Base-by-base conservation (phyloP, 1,284 basidiomycete genomes). In the Pulchroboletus neoregius region DNA sequence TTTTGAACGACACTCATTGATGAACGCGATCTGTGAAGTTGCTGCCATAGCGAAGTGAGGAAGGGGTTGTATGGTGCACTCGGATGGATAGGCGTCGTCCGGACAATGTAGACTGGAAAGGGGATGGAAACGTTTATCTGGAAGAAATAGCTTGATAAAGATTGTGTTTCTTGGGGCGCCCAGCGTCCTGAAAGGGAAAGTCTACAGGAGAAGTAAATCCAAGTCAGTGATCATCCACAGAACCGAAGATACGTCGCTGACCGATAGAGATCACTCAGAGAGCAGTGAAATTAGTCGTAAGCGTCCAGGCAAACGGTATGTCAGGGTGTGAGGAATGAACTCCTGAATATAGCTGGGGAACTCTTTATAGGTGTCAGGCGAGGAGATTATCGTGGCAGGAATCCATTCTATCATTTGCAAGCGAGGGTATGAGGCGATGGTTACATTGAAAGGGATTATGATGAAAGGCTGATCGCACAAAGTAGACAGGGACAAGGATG, bases 381-480 rank as follows among this genome's bases (percentile, higher is more conserved):
- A 26, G 36, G 27, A 10, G n/a, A 27, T 24, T 10, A 46, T 36
- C 34, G 11, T 35, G 16, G 10, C 26, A 46, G 33, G 32, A 22
- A 43, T n/a, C 20, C 26, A 30, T 15, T 35, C 36, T 8, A 11
- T 18, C 16, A 22, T 12, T 20, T 36, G 28, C 41, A 47, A 48
- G 41, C 43, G 46, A 47, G 34, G 32, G 39, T 34, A 50, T 42
- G 35, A 39, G 39, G 11, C 33, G 18, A 41, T 45, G 31, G 45
- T 37, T 46, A 47, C 52, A 37, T 46, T 51, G 48, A 52, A 51
- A 51, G 49, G 32, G 15, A 39, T 47, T 10, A 26, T 12, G 32
- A 52, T 54, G 55, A 66, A 64, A 54, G 52, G 50, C 15, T 13
- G 22, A 26, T 39, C 16, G 20, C 42, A 58, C 35, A 60, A 56